Evolutionary conservation across 2,329 filamentous ascomycete genomes (phyloP), one percentile per base, ranked within the genome.

Genomic region (Colletotrichum neosansevieriae): DNA sequence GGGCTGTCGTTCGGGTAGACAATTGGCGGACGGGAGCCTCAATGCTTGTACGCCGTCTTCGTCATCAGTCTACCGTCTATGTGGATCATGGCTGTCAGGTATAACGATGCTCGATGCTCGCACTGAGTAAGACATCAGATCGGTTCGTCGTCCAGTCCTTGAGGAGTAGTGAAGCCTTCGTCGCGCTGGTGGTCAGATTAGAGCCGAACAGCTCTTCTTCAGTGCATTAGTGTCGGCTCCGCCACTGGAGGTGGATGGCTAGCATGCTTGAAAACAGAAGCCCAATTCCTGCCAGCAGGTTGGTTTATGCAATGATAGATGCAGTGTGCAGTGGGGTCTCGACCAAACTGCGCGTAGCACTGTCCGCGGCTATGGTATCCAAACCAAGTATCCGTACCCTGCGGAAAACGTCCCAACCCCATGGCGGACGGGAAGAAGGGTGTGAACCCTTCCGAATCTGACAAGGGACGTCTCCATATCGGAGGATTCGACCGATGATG

Each of bases 391-490:
- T 50, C 63, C 58, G 63, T 47, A 40, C 58, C 49, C 51, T 57
- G 50, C 58, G 58, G 63, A 67, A 67, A 50, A 67, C 50, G 58
- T 57, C 50, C 50, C 63, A 67, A 63, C 58, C 50, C 50, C 58
- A 66, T 66, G 63, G 58, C 40, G 58, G 51, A 57, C 49, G 44
- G 13, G 21, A 19, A 56, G 63, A 32, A 50, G 34, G 34, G 58
- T 50, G 51, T 57, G 63, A 34, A 36, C 58, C 42, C 40, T 36
- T 57, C 63, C 59, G 29, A 56, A 50, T 19, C 21, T 51, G 58
- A 62, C 58, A 50, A 57, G 58, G 50, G 49, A 66, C 45, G 34
- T 56, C 40, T 63, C 50, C 50, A 56, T 58, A 67, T 49, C 60
- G 38, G 51, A 62, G 58, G 58, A 38, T 51, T 47, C 59, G 45